Evolutionary conservation across 352 stramenopile genomes (phyloP).

Genomic region (Globisporangium acanthophoron): DNA sequence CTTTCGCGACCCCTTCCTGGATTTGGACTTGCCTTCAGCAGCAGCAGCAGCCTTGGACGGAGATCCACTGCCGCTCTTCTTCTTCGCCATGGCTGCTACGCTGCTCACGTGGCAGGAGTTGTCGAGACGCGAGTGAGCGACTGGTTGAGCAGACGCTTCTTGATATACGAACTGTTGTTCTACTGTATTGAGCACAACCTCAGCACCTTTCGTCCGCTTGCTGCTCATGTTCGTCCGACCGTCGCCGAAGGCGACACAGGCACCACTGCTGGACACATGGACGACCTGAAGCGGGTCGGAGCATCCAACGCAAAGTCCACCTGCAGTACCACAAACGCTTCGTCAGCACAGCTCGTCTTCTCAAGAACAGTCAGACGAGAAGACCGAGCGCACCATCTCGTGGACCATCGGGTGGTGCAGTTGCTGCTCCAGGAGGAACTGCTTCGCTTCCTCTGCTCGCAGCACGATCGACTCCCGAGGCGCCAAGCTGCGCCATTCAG

Average conservation of each 20-base stretch:
- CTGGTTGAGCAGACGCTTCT: neutral
- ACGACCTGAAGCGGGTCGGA: conserved; percentile 51
- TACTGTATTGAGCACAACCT: neutral
- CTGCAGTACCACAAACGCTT: conserved; percentile 14
- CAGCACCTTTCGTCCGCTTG: neutral
- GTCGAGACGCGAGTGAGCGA: neutral
- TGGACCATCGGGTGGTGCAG: conserved; percentile 45
- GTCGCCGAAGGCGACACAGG: neutral
- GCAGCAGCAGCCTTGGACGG: neutral
- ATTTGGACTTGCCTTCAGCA: neutral
- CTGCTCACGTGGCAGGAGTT: neutral
- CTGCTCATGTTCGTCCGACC: neutral
- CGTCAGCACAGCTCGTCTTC: no score
- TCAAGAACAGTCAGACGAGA: no score
- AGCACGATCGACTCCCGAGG: conserved; percentile 45
- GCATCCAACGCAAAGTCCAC: conserved; percentile 64
- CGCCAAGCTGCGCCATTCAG: conserved; percentile 29
- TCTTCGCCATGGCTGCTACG: neutral
- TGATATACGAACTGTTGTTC: no score
- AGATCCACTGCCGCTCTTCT: neutral
- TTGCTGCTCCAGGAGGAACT: conserved; percentile 39
- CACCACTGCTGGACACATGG: conserved; percentile 49
- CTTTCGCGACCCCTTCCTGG: neutral
- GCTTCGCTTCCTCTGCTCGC: conserved; percentile 48
- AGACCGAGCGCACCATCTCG: conserved; percentile 35